Percentiles rank a stretch among this genome's conserved stretches.
Conservation (phyloP, 116 monocot species). For the Papilionanthe hybrid region DNA sequence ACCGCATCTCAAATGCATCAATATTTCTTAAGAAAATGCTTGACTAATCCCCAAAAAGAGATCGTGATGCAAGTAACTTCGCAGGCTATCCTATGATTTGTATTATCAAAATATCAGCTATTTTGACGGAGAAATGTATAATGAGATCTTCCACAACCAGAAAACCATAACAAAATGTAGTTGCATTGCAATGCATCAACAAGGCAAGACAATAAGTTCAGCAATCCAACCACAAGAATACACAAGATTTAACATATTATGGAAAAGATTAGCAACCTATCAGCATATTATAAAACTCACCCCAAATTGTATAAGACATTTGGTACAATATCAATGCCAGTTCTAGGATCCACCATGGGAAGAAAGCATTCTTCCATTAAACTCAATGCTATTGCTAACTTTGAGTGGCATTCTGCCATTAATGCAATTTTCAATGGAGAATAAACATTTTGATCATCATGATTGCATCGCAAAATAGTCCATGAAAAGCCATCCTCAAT, state of each 20-base stretch:
- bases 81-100: background rate
- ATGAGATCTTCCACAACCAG: no score
- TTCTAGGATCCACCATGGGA: slow-evolving; percentile 33
- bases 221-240: background rate
- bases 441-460: slow-evolving; percentile 15
- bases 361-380: slow-evolving; percentile 32
- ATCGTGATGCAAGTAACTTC: background rate
- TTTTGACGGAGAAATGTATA: background rate
- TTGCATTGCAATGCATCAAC: background rate
- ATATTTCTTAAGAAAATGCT: background rate
- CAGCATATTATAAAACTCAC: slow-evolving; percentile 14
- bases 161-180: background rate
- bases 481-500: slow-evolving; percentile 23
- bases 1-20: background rate
- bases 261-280: background rate
- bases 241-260: background rate
- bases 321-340: slow-evolving; percentile 28
- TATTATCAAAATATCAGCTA: background rate
- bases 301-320: slow-evolving; percentile 27
- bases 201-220: background rate
- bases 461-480: slow-evolving; percentile 26
- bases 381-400: slow-evolving; percentile 21
- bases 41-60: background rate
- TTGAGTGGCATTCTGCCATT: slow-evolving; percentile 25
- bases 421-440: slow-evolving; percentile 22